Evolutionary conservation across 768 basidiomycete genomes (phyloP), one percentile per base, ranked within the genome.

Genomic region (Termitomyces bulborhizus): DNA sequence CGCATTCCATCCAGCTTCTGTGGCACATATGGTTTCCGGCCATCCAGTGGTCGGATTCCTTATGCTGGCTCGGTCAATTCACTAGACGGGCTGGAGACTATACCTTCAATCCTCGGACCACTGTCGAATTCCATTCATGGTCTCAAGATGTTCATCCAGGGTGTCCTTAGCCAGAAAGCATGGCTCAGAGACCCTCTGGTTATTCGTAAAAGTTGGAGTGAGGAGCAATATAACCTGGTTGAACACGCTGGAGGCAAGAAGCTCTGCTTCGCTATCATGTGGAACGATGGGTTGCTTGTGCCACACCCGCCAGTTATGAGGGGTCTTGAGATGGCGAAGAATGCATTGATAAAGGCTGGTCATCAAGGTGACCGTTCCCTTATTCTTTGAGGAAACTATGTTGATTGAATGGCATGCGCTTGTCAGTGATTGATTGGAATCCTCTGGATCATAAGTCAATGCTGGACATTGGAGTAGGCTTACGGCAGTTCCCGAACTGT

Each of bases 61-160:
- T 91, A 86, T 63, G 69, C 73, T n/a, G 83, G 84, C 21, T 80
- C 81, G 5, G 70, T 76, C 3, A 90, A 86, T 66, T 78, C 83
- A 1, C 63, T 83, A 27, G 78, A 85, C 65, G 91, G 91, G 21
- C 83, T 86, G 64, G 88, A 91, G 57, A 81, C 84, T 15, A 62
- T 89, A 27, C 72, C 72, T 4, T 88, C 88, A 3, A 86, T 91
- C 29, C 73, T 92, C 11, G 92, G 92, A 0, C 92, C 92, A 5
- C 71, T 92, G 49, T 71, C 82, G 1, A 73, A 69, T 42, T 80
- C 80, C 34, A 58, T 91, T 46, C 70, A 66, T 9, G 87, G 79
- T n/a, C 67, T 93, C 53, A 85, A 82, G 63, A 59, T 68, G 0
- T 92, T 93, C 68, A 79, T 81, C 67, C 76, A 85, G 65, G 77